Base-by-base conservation (phyloP, 2,329 filamentous ascomycete genomes). In the Ilyonectria sp. region DNA sequence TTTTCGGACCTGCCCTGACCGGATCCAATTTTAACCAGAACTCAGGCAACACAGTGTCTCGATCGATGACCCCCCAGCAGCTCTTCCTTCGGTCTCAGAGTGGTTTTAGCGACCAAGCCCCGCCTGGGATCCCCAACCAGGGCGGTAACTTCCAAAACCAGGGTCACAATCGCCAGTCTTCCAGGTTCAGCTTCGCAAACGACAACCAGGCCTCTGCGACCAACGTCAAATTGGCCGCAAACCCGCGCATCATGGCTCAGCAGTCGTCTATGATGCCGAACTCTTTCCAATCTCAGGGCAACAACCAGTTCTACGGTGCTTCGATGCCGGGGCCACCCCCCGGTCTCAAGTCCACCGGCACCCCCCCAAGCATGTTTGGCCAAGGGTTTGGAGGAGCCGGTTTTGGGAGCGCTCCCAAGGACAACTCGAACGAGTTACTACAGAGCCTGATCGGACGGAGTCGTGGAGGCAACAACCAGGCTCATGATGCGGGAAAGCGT, bases 271-370 rank as follows among this genome's bases (percentile, higher is more conserved):
- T 95, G 92, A 94, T 95, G 91, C 93, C 92, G 54, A 87, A 86
- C 53, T 79, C 86, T 11, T 88, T 89, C 76, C 90, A 91, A 73
- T 83, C 85, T 46, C 88, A 90, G 74, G 80, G 89, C 79, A 81
- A 86, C 71, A 89, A 87, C 71, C 93, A 93, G 70, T 96, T 94
- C 79, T 98, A 96, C 80, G 89, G 91, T 54, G 91, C 90, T 60
- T 93, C 93, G 10, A 94, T 98, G 76, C 94, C 97, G 76, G 95
- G 95, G 4, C 96, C 97, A 31, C 96, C 96, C 67, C 97, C 96
- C 1, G 96, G 96, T 10, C 86, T 99, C 31, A 99, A 99, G 83
- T 97, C 95, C 23, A 95, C 95, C 2, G 94, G 94, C 47, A 98
- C 95, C 19, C 95, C 96, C 65, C 95, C 96, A 17, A 94, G 93